Conservation (phyloP, 106 monocot species). For the Cymbidium sinense region DNA sequence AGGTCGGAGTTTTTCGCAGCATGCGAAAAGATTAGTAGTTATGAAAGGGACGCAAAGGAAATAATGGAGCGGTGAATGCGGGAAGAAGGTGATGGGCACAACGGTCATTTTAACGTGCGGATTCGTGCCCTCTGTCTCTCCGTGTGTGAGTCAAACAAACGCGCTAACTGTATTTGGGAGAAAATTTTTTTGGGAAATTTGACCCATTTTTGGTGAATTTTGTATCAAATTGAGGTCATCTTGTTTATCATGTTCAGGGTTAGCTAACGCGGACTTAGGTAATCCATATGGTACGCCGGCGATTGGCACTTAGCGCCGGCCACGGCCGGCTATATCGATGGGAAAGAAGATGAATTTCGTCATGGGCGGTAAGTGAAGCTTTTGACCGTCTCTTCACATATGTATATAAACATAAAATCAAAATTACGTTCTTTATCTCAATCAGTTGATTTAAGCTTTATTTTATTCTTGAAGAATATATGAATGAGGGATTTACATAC, state of each 20-base stretch:
- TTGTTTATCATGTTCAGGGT: neutral
- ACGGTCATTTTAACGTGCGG: slow-evolving; percentile 6
- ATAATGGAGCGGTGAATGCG: neutral
- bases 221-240: neutral
- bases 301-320: neutral
- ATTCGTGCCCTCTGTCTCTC: neutral
- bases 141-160: neutral
- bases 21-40: neutral
- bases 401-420: no score
- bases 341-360: neutral
- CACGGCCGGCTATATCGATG: neutral
- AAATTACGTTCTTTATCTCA: no score
- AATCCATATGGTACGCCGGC: neutral
- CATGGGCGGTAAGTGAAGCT: no score
- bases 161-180: slow-evolving; percentile 2
- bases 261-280: neutral
- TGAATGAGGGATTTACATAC: no score
- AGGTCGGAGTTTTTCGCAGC: neutral
- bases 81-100: neutral
- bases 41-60: neutral
- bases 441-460: no score
- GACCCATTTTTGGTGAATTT: neutral
- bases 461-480: no score
- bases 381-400: no score
- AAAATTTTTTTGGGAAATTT: neutral